Conservation (phyloP, 2,329 filamentous ascomycete species). For the Davidsoniella australis region DNA sequence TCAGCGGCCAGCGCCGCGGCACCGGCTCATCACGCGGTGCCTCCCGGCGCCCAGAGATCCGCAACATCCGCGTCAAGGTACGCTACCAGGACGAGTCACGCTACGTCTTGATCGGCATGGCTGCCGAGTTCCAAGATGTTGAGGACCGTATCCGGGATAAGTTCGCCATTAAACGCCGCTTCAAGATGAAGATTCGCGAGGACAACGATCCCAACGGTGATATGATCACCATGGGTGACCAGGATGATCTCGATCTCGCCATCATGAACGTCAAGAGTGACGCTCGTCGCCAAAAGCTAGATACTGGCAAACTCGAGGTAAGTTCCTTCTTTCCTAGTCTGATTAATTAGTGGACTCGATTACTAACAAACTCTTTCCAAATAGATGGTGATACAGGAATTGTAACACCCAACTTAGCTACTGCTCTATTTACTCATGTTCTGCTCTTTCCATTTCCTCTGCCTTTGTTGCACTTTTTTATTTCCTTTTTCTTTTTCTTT, state of each 20-base stretch:
- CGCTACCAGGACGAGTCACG: conserved; percentile 74
- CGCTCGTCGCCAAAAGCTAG: conserved; percentile 56
- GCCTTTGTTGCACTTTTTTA: too few species aligned
- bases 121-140: conserved; percentile 60
- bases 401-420: conserved; percentile 19
- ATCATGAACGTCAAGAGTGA: conserved; percentile 50
- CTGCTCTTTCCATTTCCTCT: neutral
- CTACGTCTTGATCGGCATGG: conserved; percentile 70
- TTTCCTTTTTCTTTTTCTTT: neutral
- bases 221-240: conserved; percentile 93
- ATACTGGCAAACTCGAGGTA: conserved; percentile 92
- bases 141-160: conserved; percentile 70
- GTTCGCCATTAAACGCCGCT: conserved; percentile 58
- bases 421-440: conserved; percentile 4
- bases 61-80: conserved; percentile 78
- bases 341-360: neutral
- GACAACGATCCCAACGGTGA: conserved; percentile 63
- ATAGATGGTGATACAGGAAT: conserved; percentile 32
- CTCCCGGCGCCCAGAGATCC: conserved; percentile 47
- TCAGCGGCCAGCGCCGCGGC: conserved; percentile 32
- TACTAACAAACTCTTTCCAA: conserved; percentile 15
- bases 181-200: conserved; percentile 79
- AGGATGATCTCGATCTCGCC: conserved; percentile 87
- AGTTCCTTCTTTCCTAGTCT: conserved; percentile 21
- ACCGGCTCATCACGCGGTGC: conserved; percentile 30